Percentiles rank a stretch among this genome's conserved stretches.
These are phyloP conservation scores for Musa beccarii DNA, from an alignment of 176 grass and related monocot genomes.

Conservation along the genomic window DNA sequence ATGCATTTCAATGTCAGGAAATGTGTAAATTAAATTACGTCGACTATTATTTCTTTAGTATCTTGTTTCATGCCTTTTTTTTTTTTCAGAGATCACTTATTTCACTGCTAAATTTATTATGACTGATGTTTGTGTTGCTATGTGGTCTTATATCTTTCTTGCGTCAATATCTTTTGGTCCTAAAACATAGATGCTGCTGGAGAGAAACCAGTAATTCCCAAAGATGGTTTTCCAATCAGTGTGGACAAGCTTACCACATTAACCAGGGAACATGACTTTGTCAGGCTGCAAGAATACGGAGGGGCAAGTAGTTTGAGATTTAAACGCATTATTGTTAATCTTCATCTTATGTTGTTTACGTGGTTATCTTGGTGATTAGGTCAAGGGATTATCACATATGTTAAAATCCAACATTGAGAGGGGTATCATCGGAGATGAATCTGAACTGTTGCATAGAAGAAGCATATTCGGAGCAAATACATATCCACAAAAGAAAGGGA, in stretches of 20 bases:
- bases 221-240: constrained; percentile 13
- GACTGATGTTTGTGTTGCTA: background rate
- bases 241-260: constrained; percentile 16
- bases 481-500: constrained; percentile 30
- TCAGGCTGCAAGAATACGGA: constrained; percentile 20
- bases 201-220: constrained; percentile 1
- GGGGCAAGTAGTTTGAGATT: constrained; percentile 21
- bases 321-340: background rate
- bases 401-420: constrained; percentile 11
- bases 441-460: constrained; percentile 17
- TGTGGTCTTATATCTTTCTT: background rate
- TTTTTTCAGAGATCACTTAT: background rate
- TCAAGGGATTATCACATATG: constrained; percentile 15
- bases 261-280: constrained; percentile 18
- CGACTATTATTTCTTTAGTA: background rate
- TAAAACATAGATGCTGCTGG: background rate
- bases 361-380: constrained; percentile 1
- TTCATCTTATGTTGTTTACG: background rate
- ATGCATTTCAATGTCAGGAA: background rate
- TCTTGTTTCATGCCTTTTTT: background rate
- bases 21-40: background rate
- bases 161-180: background rate
- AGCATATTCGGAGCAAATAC: constrained; percentile 19
- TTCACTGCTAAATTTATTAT: background rate
- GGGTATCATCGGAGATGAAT: constrained; percentile 20